These are phyloP conservation scores for Phytophthora colocasiae DNA, from an alignment of 352 stramenopile species.

Conservation along the genomic window DNA sequence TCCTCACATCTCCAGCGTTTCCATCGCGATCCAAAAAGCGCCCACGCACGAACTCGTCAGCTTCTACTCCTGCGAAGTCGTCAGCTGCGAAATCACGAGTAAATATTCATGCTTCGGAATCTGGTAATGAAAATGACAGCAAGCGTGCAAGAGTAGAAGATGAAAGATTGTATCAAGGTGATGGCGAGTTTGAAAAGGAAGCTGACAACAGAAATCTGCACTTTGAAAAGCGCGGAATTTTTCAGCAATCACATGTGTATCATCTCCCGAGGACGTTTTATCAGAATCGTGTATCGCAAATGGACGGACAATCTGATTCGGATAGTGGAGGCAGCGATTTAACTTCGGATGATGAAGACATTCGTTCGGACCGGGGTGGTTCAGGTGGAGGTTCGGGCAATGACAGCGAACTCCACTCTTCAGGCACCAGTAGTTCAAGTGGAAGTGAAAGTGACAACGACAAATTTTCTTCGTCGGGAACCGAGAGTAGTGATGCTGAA, in stretches of 20 bases:
- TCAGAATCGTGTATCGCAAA: conserved; percentile 38
- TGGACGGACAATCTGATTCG: conserved; percentile 69
- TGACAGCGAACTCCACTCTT: conserved; percentile 52
- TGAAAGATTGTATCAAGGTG: conserved; percentile 53
- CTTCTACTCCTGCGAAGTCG: conserved; percentile 37
- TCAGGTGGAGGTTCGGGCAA: conserved; percentile 46
- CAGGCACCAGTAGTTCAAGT: conserved; percentile 61
- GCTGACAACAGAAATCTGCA: background rate
- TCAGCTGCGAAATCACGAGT: conserved; percentile 27
- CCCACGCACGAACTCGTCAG: conserved; percentile 55
- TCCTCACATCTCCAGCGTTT: conserved; percentile 77
- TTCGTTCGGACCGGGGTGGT: conserved; percentile 42
- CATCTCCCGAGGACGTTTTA: conserved; percentile 29
- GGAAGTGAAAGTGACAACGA: conserved; percentile 65
- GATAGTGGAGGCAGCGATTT: conserved; percentile 59
- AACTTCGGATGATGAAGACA: conserved; percentile 61
- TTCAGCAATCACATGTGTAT: conserved; percentile 45
- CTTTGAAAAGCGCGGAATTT: conserved; percentile 37
- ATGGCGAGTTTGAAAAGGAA: conserved; percentile 48
- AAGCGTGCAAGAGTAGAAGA: conserved; percentile 39
- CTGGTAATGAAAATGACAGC: conserved; percentile 12
- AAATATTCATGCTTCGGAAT: conserved; percentile 4
- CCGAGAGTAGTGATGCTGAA: conserved; percentile 40
- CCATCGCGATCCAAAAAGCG: conserved; percentile 78
- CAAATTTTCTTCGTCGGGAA: conserved; percentile 47